phyloP scores from a whole-genome alignment of 352 stramenopile genomes.

The Pythium scleroteichum region DNA sequence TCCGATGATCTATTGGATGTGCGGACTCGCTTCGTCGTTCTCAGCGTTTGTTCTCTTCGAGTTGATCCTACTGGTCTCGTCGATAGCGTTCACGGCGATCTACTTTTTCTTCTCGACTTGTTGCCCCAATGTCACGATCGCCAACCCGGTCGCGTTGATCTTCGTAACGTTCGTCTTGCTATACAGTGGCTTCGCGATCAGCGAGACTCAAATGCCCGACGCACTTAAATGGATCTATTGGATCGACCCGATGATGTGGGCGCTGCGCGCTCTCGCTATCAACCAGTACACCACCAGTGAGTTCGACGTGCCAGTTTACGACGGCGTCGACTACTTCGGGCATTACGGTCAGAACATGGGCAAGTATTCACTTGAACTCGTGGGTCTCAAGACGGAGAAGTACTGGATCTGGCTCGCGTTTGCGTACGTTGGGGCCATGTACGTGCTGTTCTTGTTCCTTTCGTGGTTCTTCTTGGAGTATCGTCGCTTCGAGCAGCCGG shows the following conservation, averaged over 20 bases:
- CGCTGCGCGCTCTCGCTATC: constrained; percentile 34
- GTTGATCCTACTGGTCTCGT: constrained; percentile 38
- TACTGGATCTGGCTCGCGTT: constrained; percentile 22
- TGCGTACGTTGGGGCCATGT: constrained; percentile 15
- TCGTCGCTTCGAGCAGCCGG: constrained; percentile 12
- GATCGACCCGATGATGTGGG: constrained; percentile 52
- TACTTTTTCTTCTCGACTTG: constrained; percentile 49
- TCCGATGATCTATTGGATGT: constrained; percentile 77
- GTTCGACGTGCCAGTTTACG: constrained; percentile 38
- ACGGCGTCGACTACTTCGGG: constrained; percentile 39
- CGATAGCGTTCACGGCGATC: constrained; percentile 41
- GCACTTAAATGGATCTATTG: constrained; percentile 64
- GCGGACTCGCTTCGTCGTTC: constrained; percentile 39
- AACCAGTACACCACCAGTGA: constrained; percentile 39
- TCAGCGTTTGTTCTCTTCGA: constrained; percentile 42
- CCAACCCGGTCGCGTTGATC: constrained; percentile 44
- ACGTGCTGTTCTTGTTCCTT: constrained; percentile 9
- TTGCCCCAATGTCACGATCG: constrained; percentile 34
- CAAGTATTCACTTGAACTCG: constrained; percentile 36
- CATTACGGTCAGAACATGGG: constrained; percentile 33
- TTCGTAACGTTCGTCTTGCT: constrained; percentile 47
- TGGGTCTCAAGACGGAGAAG: constrained; percentile 29
- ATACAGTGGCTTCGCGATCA: constrained; percentile 57
- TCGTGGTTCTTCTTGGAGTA: constrained; percentile 26
- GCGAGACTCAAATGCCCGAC: constrained; percentile 42